Base-by-base conservation (phyloP, 2,329 filamentous ascomycete genomes). In the Rhytidhysteron rufulum region DNA sequence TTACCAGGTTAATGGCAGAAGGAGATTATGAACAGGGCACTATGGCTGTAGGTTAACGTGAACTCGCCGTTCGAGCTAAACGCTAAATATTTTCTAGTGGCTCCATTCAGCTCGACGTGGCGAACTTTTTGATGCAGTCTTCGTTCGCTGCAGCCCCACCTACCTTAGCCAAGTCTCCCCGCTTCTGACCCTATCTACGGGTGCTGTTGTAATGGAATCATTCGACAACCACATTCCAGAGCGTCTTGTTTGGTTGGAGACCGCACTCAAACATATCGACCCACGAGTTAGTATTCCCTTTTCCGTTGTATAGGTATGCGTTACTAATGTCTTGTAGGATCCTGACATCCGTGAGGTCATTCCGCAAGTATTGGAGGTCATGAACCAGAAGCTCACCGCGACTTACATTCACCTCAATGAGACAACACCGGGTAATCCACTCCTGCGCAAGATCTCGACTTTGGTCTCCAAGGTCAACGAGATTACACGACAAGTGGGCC, bases 1-100 rank as follows among this genome's bases (percentile, higher is more conserved):
- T 91, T 43, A 79, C 81, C 36, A 65, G 71, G 35, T 67, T 81
- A 31, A 80, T 93, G 66, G 71, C 75, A 25, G 72, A 77, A 21
- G 78, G 78, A 17, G 57, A 67, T 25, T 72, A 62, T 40, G 69
- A 73, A 48, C 63, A 68, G 24, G 71, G 68, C 34, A 73, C 71
- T 2, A 70, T 73, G 51, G 50, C 54, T 46, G 63, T 65, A 51
- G 46, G 58, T 48, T 18, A 6, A 8, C 3, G 11, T 20, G 6
- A 3, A 7, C 4, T 18, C 15, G 8, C 10, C n/a, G 13, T 35
- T 20, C 18, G 13, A 34, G 20, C 5, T 30, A 10, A 22, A 24
- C 4, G 16, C 5, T 27, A 7, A 34, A 29, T 17, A 24, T 22
- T 13, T 19, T 24, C 13, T 51, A 70, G 70, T 84, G 80, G 80